Conservation (phyloP, 208 protist genomes). For the Leishmania lainsoni region DNA sequence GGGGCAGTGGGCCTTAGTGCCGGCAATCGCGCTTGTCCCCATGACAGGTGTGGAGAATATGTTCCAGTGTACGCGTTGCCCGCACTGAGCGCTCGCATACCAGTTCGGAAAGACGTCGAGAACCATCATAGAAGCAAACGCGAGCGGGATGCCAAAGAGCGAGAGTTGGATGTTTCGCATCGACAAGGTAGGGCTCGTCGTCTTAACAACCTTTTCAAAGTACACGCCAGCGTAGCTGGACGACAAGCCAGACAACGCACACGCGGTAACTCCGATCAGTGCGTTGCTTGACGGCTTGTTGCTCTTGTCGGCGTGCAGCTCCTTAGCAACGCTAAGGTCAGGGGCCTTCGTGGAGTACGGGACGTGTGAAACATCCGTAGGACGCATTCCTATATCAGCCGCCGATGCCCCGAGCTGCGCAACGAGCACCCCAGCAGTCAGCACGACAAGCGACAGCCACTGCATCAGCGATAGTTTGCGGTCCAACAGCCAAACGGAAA, state of each 20-base stretch:
- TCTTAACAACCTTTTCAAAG: conserved; percentile 86
- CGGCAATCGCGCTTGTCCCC: not conserved
- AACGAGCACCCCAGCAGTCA: conserved; percentile 67
- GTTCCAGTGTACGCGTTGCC: conserved; percentile 36
- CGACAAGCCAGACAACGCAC: conserved; percentile 62
- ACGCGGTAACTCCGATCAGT: conserved; percentile 55
- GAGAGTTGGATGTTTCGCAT: conserved; percentile 86
- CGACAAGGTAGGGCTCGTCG: conserved; percentile 63
- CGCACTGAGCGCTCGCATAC: conserved; percentile 21
- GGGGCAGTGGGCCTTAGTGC: conserved; percentile 7
- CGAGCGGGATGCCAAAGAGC: conserved; percentile 72
- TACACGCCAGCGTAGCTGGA: conserved; percentile 87
- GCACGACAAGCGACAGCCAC: conserved; percentile 61
- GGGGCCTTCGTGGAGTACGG: not conserved
- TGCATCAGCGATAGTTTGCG: conserved; percentile 58
- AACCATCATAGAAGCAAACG: conserved; percentile 57
- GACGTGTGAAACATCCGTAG: not conserved
- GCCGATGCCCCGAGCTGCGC: conserved; percentile 36
- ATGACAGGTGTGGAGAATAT: conserved; percentile 24
- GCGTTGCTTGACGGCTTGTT: conserved; percentile 16
- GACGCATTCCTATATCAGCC: not conserved
- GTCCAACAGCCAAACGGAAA: conserved; percentile 71
- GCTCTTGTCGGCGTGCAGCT: conserved; percentile 8
- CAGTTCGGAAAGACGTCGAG: conserved; percentile 60
- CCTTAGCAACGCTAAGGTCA: not conserved